These are phyloP conservation scores for Acrodontium crateriforme DNA, from an alignment of 2,329 filamentous ascomycete genomes.

Conservation along the genomic window DNA sequence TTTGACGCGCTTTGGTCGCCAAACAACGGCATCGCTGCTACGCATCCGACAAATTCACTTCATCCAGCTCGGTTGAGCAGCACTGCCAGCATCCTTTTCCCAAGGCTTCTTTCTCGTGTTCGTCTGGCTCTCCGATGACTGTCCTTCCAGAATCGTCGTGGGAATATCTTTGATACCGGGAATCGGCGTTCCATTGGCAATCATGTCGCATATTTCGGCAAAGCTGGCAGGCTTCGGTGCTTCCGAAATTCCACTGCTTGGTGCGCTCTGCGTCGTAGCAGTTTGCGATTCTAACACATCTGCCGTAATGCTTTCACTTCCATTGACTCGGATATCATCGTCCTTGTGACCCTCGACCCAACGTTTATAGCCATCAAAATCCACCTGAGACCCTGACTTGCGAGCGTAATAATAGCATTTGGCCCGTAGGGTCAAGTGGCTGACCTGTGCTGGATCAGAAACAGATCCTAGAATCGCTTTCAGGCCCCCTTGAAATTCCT, in stretches of 20 bases:
- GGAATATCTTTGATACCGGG: constrained; percentile 82
- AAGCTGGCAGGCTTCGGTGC: constrained; percentile 73
- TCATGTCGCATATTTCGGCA: constrained; percentile 71
- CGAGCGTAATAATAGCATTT: constrained; percentile 54
- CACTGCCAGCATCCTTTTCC: constrained; percentile 44
- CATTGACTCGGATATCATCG: no score
- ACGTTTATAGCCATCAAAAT: constrained; percentile 53
- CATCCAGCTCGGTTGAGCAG: constrained; percentile 15
- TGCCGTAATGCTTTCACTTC: constrained; percentile 3
- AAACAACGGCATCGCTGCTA: no score
- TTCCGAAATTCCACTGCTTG: background rate
- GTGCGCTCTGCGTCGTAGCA: background rate
- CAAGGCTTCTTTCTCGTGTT: constrained; percentile 57
- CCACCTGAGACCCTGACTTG: constrained; percentile 36
- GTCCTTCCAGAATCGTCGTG: constrained; percentile 58
- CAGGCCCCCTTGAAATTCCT: constrained; percentile 54
- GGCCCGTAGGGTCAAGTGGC: constrained; percentile 49
- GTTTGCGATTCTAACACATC: background rate
- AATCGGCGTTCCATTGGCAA: constrained; percentile 68
- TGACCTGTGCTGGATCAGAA: constrained; percentile 38
- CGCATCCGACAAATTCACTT: constrained; percentile 10
- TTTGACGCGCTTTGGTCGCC: no score
- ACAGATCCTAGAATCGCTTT: constrained; percentile 48
- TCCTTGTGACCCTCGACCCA: constrained; percentile 38
- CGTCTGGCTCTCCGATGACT: constrained; percentile 44